Evolutionary conservation across 2,329 filamentous ascomycete genomes (phyloP), one percentile per base, ranked within the genome.

Genomic region (Pseudocercospora fijiensis): DNA sequence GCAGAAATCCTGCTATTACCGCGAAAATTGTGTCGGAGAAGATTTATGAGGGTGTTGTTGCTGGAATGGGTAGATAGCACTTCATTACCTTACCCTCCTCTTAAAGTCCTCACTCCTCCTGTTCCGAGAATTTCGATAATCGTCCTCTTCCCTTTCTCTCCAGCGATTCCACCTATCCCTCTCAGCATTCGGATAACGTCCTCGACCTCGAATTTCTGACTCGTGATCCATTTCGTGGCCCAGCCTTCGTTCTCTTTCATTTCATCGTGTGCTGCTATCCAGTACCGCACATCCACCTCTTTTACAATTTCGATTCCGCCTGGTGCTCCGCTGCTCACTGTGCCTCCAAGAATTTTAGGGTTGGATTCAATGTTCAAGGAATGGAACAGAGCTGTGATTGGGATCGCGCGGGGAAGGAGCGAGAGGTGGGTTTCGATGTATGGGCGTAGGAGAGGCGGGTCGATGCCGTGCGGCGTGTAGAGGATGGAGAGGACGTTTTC

Each of bases 391-490:
- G 84, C 83, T 0, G 85, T 88, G 18, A 90, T 77, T 0, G 86
- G 87, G 2, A 89, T 78, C 0, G 86, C 85, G 1, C 83, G 79
- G 70, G 85, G 80, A 1, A 68, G 45, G 6, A 78, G 73, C 1
- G 85, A 77, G 2, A 89, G 83, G 70, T 88, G 84, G 0, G 81
- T 80, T 1, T 82, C 81, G 5, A 82, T 80, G 71, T 88, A 90
- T 6, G 83, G 77, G 28, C 80, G 76, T 9, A 90, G 77, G 22
- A 81, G 77, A 4, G 79, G 73, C 69, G 84, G 85, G 0, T 81
- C 78, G 43, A 86, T 83, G 11, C 87, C 87, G 70, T 89, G 86
- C 0, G 88, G 87, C 0, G 86, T 86, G 75, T 86, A 90, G 56
- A 90, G 77, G 47, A 89, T 76, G 0, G 86, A 88, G 20, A 89